Evolutionary conservation across 805 yeast species (phyloP), one percentile per base, ranked within the genome.

Genomic region (Wickerhamiella dianesei): DNA sequence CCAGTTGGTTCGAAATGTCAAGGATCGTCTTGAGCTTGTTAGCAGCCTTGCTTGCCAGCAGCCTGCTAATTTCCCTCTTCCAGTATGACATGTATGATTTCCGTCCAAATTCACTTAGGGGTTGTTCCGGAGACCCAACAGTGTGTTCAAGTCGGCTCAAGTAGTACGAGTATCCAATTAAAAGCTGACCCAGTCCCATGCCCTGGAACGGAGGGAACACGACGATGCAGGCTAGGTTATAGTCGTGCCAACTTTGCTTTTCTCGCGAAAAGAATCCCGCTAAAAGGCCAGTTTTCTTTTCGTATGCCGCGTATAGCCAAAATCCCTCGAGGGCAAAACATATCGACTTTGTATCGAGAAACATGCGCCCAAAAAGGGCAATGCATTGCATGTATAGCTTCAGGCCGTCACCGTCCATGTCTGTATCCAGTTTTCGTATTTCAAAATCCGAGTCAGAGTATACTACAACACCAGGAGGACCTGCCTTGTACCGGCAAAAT

Each of bases 231-330:
- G 96, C 96, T 36, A 92, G 67, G 59, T 89, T 92, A 61, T 88
- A 84, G 44, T 76, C 72, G 45, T 83, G 89, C 63, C 73, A 72
- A 0, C 95, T 79, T 20, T 53, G 52, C 40, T 81, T 66, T 58
- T 92, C 98, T 55, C 84, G 83, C 13, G 96, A 87, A 58, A 86
- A 92, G 59, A 86, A 92, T 1, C 96, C 98, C 80, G 88, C 79
- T 1, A 89, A 88, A 29, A 46, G 50, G 29, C 45, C 50, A 4
- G 48, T 41, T 19, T 44, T 35, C 44, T 55, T 56, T 35, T 64
- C 67, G 6, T 56, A 47, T 3, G 65, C 57, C 6, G 86, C 71
- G 61, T 79, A 92, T 62, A 86, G 85, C 50, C 83, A 88, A 63
- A 82, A 89, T 47, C 75, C 73, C 35, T 82, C 88, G 3, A 86